Evolutionary conservation across 352 stramenopile species (phyloP).

Genomic region (Phytophthora sojae): DNA sequence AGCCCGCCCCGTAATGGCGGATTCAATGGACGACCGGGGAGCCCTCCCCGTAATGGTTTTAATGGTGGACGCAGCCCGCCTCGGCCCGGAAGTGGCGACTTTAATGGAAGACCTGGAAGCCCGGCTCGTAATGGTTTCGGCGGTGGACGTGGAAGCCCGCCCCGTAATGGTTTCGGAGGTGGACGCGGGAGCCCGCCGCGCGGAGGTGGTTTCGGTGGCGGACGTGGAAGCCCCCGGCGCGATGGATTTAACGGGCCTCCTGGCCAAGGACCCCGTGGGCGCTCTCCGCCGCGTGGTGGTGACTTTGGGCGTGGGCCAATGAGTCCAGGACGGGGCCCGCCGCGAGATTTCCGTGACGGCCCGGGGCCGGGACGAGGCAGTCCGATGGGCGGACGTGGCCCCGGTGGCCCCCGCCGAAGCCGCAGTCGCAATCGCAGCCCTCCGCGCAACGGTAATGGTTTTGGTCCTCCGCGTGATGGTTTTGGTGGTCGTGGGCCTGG

Average conservation of each 20-base stretch:
- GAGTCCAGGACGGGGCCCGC: constrained; percentile 31
- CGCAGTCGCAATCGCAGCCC: constrained; percentile 36
- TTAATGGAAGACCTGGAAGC: constrained; percentile 9
- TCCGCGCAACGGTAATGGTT: constrained; percentile 35
- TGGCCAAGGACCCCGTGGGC: constrained; percentile 23
- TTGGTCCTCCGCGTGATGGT: constrained; percentile 10
- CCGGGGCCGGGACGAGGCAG: constrained; percentile 31
- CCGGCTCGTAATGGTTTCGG: constrained; percentile 2
- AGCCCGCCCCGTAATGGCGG: constrained; percentile 15
- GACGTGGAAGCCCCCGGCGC: constrained; percentile 21
- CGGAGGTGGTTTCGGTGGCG: constrained; percentile 5
- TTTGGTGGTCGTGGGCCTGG: too few relatives aligned
- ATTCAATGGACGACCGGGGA: constrained; percentile 10
- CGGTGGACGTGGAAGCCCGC: constrained; percentile 21
- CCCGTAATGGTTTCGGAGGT: constrained; percentile 17
- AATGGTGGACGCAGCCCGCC: constrained; percentile 9
- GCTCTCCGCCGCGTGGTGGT: constrained; percentile 36
- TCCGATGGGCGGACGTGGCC: constrained; percentile 33
- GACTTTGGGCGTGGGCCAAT: constrained; percentile 34
- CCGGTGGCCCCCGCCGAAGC: constrained; percentile 32
- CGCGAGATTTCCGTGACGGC: constrained; percentile 38
- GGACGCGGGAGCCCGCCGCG: constrained; percentile 9
- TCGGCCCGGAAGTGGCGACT: not conserved
- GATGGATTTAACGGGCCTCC: constrained; percentile 27
- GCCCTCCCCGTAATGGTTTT: constrained; percentile 21